Evolutionary conservation across 345 rosid genomes (phyloP).

Genomic region (Eucalyptus viminalis): DNA sequence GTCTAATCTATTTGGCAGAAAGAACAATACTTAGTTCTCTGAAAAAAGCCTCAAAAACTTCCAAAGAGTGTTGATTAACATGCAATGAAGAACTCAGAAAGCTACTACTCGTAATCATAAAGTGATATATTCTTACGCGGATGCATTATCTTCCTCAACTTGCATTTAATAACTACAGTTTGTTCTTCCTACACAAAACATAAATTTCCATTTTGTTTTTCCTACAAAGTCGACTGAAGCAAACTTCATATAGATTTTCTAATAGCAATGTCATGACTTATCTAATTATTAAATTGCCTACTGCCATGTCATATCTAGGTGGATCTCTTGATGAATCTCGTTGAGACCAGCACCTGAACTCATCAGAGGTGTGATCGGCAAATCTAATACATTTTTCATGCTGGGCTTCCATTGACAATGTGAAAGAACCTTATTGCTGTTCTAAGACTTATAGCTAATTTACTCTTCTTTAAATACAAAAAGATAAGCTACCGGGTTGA

Average conservation of each 20-base stretch:
- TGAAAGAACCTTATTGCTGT: neutral
- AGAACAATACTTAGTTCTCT: neutral
- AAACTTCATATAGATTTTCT: neutral
- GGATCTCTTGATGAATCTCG: neutral
- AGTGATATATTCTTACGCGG: neutral
- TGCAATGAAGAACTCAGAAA: neutral
- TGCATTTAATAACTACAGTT: neutral
- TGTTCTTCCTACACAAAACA: neutral
- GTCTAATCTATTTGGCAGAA: neutral
- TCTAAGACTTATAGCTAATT: neutral
- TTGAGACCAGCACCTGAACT: neutral
- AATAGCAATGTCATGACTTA: neutral
- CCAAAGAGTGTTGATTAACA: neutral
- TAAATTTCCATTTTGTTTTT: neutral
- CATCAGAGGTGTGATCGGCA: neutral
- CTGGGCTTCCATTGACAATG: neutral
- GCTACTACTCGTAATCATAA: neutral
- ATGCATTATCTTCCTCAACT: neutral
- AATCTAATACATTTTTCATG: neutral
- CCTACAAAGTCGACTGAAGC: neutral
- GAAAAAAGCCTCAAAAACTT: neutral
- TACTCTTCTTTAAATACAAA: neutral
- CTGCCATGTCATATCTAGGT: neutral
- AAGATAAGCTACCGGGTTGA: neutral
- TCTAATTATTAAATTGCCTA: neutral